Percentiles rank a stretch among this genome's conserved stretches.
Evolutionary conservation across 768 basidiomycete species (phyloP).

Genomic region (Sistotremastrum niveocremeum): DNA sequence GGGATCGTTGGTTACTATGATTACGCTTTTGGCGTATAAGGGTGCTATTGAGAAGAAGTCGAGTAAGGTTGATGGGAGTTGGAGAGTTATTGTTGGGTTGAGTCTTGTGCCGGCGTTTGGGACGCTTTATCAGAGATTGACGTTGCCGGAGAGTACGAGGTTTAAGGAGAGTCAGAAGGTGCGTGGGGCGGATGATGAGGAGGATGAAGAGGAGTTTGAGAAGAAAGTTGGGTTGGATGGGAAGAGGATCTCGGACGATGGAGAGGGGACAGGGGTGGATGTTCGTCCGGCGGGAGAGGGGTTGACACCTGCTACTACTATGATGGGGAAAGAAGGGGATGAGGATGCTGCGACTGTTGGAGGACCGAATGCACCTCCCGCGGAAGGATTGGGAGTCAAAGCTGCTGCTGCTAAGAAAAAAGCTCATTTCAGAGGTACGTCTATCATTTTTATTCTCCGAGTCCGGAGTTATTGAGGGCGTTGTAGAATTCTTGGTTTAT

Average conservation of each 20-base stretch:
- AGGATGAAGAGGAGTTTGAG: constrained; percentile 1
- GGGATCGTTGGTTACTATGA: constrained; percentile 47
- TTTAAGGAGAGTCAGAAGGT: constrained; percentile 30
- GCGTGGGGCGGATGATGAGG: constrained; percentile 1
- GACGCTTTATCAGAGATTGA: constrained; percentile 65
- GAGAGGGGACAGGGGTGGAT: not conserved
- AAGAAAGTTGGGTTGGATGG: not conserved
- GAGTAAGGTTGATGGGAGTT: constrained; percentile 64
- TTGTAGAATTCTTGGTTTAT: constrained; percentile 46
- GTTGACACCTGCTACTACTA: constrained; percentile 1
- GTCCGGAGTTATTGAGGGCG: not conserved
- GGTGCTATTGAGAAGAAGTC: constrained; percentile 45
- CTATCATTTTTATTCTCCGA: not conserved
- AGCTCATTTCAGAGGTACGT: constrained; percentile 37
- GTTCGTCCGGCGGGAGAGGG: constrained; percentile 11
- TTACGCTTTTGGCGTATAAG: constrained; percentile 53
- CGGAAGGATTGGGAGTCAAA: constrained; percentile 6
- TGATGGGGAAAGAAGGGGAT: constrained; percentile 17
- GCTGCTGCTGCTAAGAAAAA: constrained; percentile 25
- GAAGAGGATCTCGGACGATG: not conserved
- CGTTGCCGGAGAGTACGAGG: constrained; percentile 54
- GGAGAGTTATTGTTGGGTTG: constrained; percentile 64
- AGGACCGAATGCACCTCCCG: constrained; percentile 6
- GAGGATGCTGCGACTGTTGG: constrained; percentile 10
- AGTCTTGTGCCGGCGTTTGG: constrained; percentile 63